phyloP scores from a whole-genome alignment of 441 rosid genomes.

The Gossypium laxum region DNA sequence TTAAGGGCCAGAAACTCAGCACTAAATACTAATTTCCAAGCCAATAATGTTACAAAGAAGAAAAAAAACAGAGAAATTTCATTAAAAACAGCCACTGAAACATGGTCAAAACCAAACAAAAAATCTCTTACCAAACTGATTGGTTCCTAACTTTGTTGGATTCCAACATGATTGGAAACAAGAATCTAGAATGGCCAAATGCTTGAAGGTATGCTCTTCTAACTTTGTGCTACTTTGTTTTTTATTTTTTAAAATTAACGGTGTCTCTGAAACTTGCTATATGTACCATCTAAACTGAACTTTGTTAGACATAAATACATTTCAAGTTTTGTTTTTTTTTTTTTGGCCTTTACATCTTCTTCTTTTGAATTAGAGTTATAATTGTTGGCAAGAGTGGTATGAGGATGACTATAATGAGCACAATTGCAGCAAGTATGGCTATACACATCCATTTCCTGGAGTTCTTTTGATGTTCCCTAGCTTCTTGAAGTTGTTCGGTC shows the following conservation, averaged over 20 bases:
- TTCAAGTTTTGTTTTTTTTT: not conserved
- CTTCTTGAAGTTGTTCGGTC: conserved; percentile 60
- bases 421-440: conserved; percentile 39
- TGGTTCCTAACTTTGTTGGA: conserved; percentile 1
- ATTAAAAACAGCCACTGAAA: not conserved
- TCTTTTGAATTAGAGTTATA: conserved; percentile 21
- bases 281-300: conserved; percentile 4
- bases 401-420: conserved; percentile 31
- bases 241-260: no score
- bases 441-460: conserved; percentile 75
- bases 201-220: not conserved
- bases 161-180: not conserved
- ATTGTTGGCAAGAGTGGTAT: conserved; percentile 47
- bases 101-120: not conserved
- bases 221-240: not conserved
- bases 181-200: not conserved
- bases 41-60: not conserved
- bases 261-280: not conserved
- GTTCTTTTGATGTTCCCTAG: conserved; percentile 64
- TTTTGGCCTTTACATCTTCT: not conserved
- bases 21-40: not conserved
- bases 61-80: not conserved
- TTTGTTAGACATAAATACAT: conserved; percentile 11
- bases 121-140: not conserved
- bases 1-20: not conserved